A percentile compares a stretch with the other conserved stretches of the same genome.
phyloP scores from a whole-genome alignment of 2,329 filamentous ascomycete genomes.

The Lasiodiplodia citricola region DNA sequence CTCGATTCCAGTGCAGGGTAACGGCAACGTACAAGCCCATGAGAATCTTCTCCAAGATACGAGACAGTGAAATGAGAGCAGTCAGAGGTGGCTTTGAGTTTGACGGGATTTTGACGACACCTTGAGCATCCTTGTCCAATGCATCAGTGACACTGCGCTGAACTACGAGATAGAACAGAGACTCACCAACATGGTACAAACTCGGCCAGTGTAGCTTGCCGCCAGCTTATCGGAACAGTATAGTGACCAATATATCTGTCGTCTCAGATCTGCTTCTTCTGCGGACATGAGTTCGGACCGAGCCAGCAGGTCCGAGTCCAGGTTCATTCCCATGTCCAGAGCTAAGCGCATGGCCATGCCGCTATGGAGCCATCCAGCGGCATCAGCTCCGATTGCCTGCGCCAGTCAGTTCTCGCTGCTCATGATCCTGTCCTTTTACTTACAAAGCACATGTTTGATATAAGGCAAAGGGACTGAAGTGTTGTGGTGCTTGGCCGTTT shows the following conservation, averaged over 20 bases:
- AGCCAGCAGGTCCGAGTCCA: slow-evolving; percentile 39
- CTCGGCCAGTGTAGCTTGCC: slow-evolving; percentile 43
- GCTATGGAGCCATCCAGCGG: slow-evolving; percentile 45
- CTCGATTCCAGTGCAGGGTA: too few relatives aligned
- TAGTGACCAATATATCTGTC: slow-evolving; percentile 46
- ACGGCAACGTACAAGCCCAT: slow-evolving; percentile 35
- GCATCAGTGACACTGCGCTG: not conserved
- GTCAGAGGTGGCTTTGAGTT: slow-evolving; percentile 32
- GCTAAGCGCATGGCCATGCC: slow-evolving; percentile 45
- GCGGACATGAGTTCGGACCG: slow-evolving; percentile 32
- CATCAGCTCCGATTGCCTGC: slow-evolving; percentile 44
- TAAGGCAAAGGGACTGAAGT: slow-evolving; percentile 43
- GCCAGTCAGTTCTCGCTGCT: not conserved
- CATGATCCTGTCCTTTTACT: not conserved
- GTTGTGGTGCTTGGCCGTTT: slow-evolving; percentile 42
- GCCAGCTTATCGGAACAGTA: slow-evolving; percentile 45
- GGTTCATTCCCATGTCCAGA: slow-evolving; percentile 47
- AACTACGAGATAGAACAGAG: not conserved
- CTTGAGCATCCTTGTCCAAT: slow-evolving; percentile 37
- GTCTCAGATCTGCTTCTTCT: slow-evolving; percentile 40
- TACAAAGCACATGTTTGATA: slow-evolving; percentile 35
- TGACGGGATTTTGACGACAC: slow-evolving; percentile 33
- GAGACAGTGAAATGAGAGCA: slow-evolving; percentile 37
- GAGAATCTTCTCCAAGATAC: slow-evolving; percentile 41
- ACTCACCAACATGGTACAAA: slow-evolving; percentile 45